Evolutionary conservation across 176 grass and related monocot genomes (phyloP), one percentile per base, ranked within the genome.

Genomic region (Aegilops longissima): DNA sequence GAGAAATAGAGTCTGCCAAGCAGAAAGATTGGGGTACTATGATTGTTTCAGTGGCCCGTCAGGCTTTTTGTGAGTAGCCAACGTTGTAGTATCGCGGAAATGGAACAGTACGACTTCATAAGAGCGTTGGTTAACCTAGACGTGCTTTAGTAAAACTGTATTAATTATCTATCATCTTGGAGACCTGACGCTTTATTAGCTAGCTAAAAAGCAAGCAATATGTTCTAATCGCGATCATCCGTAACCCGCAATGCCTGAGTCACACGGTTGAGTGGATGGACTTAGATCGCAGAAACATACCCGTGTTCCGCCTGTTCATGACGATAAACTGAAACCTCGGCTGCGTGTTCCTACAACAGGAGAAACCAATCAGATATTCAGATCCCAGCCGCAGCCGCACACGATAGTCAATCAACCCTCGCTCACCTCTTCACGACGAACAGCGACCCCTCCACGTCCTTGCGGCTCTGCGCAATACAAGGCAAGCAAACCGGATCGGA

Each of bases 321-420:
- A 94, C 95, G 70, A 97, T 97, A 84, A 97, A 97, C 52, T 97
- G 95, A 71, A 97, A 97, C 71, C 95, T 92, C 20, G 95, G 90
- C 80, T 94, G 92, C 29, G 86, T 18, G 78, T 91, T 97, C 91
- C 95, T 97, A 79, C 16, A 89, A 35, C 33, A 83, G 87, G 38
- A 58, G 44, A 65, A 20, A 62, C 29, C 52, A 75, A 27, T 86
- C 61, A 51, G 70, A 29, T 4, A 79, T 34, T 82, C 72, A 87
- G 72, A 81, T 75, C 74, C 25, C 68, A 81, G 14, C 38, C 16
- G 66, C 77, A 78, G 10, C 76, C 73, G 45, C 77, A 82, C 62
- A 30, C 23, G 12, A 6, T 18, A 49, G 31, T 62, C 27, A 44
- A 25, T 34, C 44, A 82, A 29, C 74, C 47, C 16, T 77, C 1